phyloP scores from a whole-genome alignment of 129 eudicot species.

The Ambrosia artemisiifolia region DNA sequence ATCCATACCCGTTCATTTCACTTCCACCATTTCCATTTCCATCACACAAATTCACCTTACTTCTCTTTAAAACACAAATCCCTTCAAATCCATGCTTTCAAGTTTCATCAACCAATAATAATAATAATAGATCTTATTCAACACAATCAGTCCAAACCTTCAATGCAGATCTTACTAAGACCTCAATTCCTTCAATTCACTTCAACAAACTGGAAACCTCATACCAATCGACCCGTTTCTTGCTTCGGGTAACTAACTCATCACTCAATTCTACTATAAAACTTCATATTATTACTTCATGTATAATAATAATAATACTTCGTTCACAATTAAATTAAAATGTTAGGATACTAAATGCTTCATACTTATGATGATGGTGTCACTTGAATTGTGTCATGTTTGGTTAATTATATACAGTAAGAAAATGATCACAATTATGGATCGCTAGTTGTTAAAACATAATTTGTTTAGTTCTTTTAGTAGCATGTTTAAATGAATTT shows the following conservation, averaged over 20 bases:
- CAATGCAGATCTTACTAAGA: conserved; percentile 14
- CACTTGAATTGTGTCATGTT: neutral
- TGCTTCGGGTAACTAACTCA: conserved; percentile 25
- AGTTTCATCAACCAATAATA: neutral
- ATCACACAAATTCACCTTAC: conserved; percentile 9
- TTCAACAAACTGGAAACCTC: conserved; percentile 19
- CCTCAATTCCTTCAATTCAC: conserved; percentile 3
- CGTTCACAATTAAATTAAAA: neutral
- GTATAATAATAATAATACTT: neutral
- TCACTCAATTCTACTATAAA: neutral
- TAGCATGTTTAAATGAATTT: neutral
- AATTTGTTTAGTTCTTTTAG: neutral
- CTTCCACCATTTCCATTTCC: neutral
- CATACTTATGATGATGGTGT: neutral
- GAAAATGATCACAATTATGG: too few species aligned
- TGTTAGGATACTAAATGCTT: neutral
- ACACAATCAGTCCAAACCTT: neutral
- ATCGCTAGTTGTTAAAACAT: too few species aligned
- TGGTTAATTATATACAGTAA: too few species aligned
- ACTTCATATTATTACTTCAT: neutral
- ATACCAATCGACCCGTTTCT: conserved; percentile 12
- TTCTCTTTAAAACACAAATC: neutral
- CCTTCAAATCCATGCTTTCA: neutral
- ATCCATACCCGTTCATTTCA: conserved; percentile 1
- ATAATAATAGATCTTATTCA: neutral